phyloP scores from a whole-genome alignment of 2,329 filamentous ascomycete species.

The Myriangium duriaei region DNA sequence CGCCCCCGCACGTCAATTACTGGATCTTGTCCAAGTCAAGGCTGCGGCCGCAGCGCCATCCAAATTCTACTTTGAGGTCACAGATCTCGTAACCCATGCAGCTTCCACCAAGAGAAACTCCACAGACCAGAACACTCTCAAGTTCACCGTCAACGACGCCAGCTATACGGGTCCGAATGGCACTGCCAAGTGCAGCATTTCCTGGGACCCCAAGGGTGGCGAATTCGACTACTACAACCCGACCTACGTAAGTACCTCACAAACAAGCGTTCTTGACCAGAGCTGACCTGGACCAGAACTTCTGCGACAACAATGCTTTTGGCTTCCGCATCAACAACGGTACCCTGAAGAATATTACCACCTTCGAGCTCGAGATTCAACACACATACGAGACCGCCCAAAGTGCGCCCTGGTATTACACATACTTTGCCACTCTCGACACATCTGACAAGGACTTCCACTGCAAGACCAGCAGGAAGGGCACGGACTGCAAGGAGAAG shows the following conservation, averaged over 20 bases:
- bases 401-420: neutral
- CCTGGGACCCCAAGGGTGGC: conserved; percentile 5
- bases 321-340: conserved; percentile 11
- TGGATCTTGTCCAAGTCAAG: neutral
- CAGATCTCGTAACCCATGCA: conserved; percentile 1
- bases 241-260: conserved; percentile 10
- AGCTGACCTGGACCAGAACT: conserved; percentile 2
- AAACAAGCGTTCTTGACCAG: neutral
- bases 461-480: neutral
- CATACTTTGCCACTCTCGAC: neutral
- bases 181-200: conserved; percentile 2
- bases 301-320: conserved; percentile 9
- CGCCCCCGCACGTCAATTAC: neutral
- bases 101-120: conserved; percentile 1
- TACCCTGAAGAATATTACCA: conserved; percentile 5
- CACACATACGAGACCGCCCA: conserved; percentile 5
- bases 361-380: conserved; percentile 9
- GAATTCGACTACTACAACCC: conserved; percentile 5
- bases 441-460: neutral
- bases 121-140: conserved; percentile 8
- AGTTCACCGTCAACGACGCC: conserved; percentile 7
- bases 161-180: neutral
- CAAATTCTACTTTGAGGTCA: conserved; percentile 3
- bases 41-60: conserved; percentile 1
- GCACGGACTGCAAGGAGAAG: conserved; percentile 1